Conservation (phyloP, 176 grass and related monocot genomes). For the Aegilops speltoides region DNA sequence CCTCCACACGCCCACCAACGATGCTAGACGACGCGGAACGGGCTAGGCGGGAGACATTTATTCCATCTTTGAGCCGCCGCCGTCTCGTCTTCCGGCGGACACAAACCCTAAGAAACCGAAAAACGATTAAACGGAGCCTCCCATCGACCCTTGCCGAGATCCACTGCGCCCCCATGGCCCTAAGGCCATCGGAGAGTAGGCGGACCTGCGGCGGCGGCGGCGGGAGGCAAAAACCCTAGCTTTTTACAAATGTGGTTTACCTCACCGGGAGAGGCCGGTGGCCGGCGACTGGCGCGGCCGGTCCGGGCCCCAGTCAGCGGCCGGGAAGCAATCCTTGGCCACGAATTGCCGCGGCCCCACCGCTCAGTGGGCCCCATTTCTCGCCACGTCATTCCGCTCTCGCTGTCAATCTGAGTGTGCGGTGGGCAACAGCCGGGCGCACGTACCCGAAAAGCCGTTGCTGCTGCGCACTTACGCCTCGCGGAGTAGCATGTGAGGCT, state of each 20-base stretch:
- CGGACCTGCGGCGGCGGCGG: too few relatives aligned
- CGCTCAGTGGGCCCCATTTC: background rate
- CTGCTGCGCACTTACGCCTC: background rate
- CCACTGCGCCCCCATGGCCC: too few relatives aligned
- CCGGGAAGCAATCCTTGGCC: conserved; percentile 24
- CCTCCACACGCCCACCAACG: too few relatives aligned
- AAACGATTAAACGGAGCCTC: too few relatives aligned
- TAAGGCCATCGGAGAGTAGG: too few relatives aligned
- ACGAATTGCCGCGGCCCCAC: conserved; percentile 12
- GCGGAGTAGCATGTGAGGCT: background rate
- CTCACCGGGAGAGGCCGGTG: conserved; percentile 35
- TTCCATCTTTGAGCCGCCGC: too few relatives aligned
- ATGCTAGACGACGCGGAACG: too few relatives aligned
- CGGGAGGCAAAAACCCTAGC: too few relatives aligned
- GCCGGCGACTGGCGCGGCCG: conserved; percentile 14
- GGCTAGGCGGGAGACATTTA: too few relatives aligned
- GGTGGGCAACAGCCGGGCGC: conserved; percentile 17
- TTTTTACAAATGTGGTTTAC: conserved; percentile 6
- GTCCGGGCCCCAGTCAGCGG: conserved; percentile 36
- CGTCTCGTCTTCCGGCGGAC: too few relatives aligned
- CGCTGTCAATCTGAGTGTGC: background rate
- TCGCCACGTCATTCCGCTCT: conserved; percentile 16
- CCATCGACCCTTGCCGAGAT: too few relatives aligned
- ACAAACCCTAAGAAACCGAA: too few relatives aligned
- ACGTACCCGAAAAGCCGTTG: background rate